phyloP scores from a whole-genome alignment of 164 flowering plant genomes.

The Magnolia kwangsiensis region DNA sequence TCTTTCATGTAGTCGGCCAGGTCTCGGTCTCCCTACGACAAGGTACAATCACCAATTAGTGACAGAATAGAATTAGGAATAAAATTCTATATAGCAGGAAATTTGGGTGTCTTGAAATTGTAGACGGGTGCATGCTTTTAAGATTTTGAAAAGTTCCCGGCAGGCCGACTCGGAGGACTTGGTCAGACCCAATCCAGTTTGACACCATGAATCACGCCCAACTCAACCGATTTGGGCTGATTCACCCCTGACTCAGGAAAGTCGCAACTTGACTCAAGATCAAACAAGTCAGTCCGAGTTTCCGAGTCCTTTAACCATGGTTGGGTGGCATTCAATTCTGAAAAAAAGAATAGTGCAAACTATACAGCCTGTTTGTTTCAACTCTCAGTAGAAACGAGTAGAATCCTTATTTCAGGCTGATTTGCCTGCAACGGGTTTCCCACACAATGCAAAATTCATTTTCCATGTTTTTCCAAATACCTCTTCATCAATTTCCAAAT shows the following conservation, averaged over 20 bases:
- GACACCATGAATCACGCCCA: no score
- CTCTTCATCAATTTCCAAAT: no score
- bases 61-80: neutral
- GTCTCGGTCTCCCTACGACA: constrained; percentile 69
- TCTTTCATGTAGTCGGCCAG: constrained; percentile 87
- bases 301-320: neutral
- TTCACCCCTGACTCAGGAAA: no score
- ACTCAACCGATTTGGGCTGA: no score
- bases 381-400: neutral
- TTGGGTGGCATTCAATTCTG: neutral
- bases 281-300: neutral
- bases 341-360: neutral
- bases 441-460: neutral
- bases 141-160: neutral
- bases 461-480: neutral
- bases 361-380: neutral
- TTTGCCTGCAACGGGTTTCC: neutral
- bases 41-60: neutral
- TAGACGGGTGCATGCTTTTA: neutral
- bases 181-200: neutral
- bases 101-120: neutral
- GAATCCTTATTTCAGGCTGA: neutral
- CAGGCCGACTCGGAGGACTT: neutral
- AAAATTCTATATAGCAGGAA: neutral
- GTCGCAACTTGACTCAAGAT: neutral